These are phyloP conservation scores for Tephrocybe rancida DNA, from an alignment of 768 basidiomycete species.

Conservation along the genomic window DNA sequence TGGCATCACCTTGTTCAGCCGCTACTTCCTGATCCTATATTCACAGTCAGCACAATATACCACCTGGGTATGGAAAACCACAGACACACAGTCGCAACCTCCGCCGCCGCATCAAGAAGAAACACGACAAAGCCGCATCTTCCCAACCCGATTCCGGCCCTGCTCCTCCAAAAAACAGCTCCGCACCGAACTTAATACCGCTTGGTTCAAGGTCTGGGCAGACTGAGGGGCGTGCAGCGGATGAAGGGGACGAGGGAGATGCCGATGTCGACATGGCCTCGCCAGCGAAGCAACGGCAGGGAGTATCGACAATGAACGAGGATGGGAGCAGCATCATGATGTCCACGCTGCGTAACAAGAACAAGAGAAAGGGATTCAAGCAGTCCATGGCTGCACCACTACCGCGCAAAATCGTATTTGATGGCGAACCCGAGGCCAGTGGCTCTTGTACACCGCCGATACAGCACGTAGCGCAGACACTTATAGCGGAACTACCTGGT, in stretches of 20 bases:
- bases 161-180: constrained; percentile 28
- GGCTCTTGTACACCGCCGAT: background rate
- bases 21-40: background rate
- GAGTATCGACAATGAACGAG: constrained; percentile 11
- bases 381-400: constrained; percentile 44
- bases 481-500: constrained; percentile 8
- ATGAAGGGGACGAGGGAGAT: constrained; percentile 2
- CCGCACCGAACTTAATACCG: constrained; percentile 47
- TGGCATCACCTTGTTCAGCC: background rate
- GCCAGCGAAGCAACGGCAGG: background rate
- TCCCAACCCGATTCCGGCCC: constrained; percentile 11
- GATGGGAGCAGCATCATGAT: constrained; percentile 35
- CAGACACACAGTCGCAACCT: constrained; percentile 15
- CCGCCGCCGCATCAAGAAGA: constrained; percentile 18
- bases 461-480: constrained; percentile 1
- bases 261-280: constrained; percentile 11
- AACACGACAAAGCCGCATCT: constrained; percentile 26
- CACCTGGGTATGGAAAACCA: constrained; percentile 19
- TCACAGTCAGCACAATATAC: constrained; percentile 11
- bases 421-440: constrained; percentile 9
- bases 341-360: constrained; percentile 70
- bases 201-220: constrained; percentile 30
- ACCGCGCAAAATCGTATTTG: constrained; percentile 59
- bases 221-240: background rate
- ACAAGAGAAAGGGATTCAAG: constrained; percentile 72